phyloP scores from a whole-genome alignment of 257 asterid species.

The Oldenlandia corymbosa region DNA sequence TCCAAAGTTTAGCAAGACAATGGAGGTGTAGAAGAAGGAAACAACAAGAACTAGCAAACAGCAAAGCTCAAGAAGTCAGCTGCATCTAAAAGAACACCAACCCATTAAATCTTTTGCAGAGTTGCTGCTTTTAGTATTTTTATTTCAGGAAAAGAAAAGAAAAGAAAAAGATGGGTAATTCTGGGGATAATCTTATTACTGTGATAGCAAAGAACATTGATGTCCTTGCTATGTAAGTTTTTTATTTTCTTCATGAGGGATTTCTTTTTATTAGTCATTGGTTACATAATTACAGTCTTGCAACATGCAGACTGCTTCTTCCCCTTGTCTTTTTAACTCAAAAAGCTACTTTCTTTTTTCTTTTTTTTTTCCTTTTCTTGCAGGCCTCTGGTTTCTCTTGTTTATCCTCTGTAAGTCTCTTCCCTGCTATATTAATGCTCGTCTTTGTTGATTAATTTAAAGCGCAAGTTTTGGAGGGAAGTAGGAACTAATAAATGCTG shows the following conservation, averaged over 20 bases:
- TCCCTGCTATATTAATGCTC: not conserved
- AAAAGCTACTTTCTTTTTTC: not conserved
- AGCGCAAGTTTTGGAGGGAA: not conserved
- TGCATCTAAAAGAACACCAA: not conserved
- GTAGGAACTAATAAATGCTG: not conserved
- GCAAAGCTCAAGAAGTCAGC: not conserved
- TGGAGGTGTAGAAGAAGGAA: not conserved
- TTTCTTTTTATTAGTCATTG: not conserved
- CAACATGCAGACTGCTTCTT: not conserved
- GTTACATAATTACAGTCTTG: not conserved
- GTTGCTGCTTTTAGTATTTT: not conserved
- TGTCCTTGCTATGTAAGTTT: slow-evolving; percentile 76
- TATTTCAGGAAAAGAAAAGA: not conserved
- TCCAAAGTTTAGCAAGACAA: no score
- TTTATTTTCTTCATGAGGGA: not conserved
- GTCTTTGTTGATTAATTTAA: not conserved
- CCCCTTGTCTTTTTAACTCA: not conserved
- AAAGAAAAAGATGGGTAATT: slow-evolving; percentile 43
- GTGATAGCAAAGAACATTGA: slow-evolving; percentile 78
- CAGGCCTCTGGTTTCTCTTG: slow-evolving; percentile 91
- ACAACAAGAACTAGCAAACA: not conserved
- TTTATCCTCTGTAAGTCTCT: slow-evolving; percentile 77
- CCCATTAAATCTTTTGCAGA: not conserved
- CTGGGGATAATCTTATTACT: slow-evolving; percentile 65
- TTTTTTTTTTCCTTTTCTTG: slow-evolving; percentile 7